Base-by-base conservation (phyloP, 495 filamentous ascomycete genomes). In the Podospora pseudocomata region DNA sequence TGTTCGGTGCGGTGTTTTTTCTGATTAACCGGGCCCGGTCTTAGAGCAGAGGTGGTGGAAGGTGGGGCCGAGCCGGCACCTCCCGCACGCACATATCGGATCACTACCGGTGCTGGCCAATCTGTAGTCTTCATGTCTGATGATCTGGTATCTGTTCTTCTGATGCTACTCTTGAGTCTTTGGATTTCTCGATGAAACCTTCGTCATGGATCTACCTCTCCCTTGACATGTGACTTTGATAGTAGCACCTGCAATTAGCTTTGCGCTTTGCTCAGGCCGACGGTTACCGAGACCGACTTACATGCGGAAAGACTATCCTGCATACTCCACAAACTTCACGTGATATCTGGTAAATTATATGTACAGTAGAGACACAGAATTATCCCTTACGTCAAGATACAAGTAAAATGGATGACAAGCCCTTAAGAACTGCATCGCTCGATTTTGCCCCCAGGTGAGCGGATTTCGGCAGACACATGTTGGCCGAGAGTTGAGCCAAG, bases 401-500 rank as follows among this genome's bases (percentile, higher is more conserved):
- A 18, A 23, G 23, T 6, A 32, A 16, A 49, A 49, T 13, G 39
- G 39, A 49, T 49, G 39, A 18, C 39, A 11, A 49, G 39, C 7
- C 39, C 15, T 13, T 13, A 49, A 18, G 39, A 49, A 49, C 0
- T 49, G 2, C 2, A 49, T 49, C 39, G 39, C 39, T 49, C 39
- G 39, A 18, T 16, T 49, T 49, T 16, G 15, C 39, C 39, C 15
- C 18, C 39, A 49, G 39, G 39, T 49, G 39, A 49, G 39, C 39
- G 39, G 39, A 18, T 49, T 49, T 49, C 15, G 13, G 39, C 39
- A 49, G 13, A 49, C 39, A 49, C 6, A 20, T 59, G 19, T 16
- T 59, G 26, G 26, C 58, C 58, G 28, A 49, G 44, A 57, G 15
- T 53, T 20, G 19, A 39, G 66, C 66, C 66, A 68, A 68, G 66